Percentiles rank a stretch among this genome's conserved stretches.
These are phyloP conservation scores for Cnidoscolus chayamansa DNA, from an alignment of 441 rosid genomes.

Conservation along the genomic window DNA sequence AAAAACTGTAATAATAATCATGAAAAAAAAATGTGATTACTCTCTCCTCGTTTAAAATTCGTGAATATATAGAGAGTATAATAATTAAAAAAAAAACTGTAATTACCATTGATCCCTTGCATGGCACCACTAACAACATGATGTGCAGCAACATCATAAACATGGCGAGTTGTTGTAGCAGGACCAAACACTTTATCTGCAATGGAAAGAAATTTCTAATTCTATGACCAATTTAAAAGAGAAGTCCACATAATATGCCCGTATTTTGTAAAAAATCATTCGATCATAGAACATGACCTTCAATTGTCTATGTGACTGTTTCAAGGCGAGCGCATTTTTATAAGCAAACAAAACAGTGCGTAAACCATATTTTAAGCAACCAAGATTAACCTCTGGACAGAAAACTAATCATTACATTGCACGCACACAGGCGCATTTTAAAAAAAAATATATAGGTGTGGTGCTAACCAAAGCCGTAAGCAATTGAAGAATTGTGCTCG, in stretches of 20 bases:
- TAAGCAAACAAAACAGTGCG: not conserved
- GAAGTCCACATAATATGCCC: not conserved
- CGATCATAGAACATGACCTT: not conserved
- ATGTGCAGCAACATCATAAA: constrained; percentile 87
- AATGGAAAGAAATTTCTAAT: not conserved
- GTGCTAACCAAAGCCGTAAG: constrained; percentile 77
- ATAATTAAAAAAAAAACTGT: not conserved
- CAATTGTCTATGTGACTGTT: not conserved
- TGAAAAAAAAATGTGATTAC: not conserved
- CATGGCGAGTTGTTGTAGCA: constrained; percentile 85
- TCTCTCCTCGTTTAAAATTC: not conserved
- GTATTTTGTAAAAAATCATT: not conserved
- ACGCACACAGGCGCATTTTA: not conserved
- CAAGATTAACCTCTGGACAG: too few relatives aligned
- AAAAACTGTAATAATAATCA: constrained; percentile 5
- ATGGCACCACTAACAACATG: constrained; percentile 81
- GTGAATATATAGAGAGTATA: not conserved
- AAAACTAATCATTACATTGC: not conserved
- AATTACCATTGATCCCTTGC: constrained; percentile 85
- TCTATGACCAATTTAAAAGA: not conserved
- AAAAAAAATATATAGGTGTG: not conserved
- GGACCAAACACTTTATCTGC: constrained; percentile 95
- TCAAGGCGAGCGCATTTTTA: not conserved
- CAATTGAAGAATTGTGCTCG: constrained; percentile 65
- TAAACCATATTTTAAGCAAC: too few relatives aligned